A percentile compares a stretch with the other conserved stretches of the same genome.
These are phyloP conservation scores for Candida odintsovae DNA, from an alignment of 805 yeast genomes.

Conservation along the genomic window DNA sequence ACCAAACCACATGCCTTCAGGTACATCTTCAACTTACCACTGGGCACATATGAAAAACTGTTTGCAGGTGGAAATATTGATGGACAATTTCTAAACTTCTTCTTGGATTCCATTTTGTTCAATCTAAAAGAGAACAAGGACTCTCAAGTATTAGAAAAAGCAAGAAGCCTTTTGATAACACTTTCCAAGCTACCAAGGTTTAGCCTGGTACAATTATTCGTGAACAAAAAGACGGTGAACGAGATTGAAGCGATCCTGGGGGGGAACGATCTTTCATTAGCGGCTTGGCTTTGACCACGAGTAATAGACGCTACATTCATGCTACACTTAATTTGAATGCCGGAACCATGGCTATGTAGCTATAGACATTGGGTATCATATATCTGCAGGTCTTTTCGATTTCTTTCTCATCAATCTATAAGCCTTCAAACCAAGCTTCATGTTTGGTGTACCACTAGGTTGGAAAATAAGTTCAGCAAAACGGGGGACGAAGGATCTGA, in stretches of 20 bases:
- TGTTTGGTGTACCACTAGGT: constrained; percentile 29
- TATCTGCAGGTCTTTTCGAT: constrained; percentile 1
- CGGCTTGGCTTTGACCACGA: background rate
- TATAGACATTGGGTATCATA: background rate
- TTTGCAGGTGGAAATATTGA: constrained; percentile 45
- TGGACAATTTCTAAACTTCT: constrained; percentile 40
- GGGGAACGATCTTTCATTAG: background rate
- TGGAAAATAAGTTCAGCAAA: constrained; percentile 31
- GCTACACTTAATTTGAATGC: too few species aligned
- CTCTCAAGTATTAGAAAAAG: background rate
- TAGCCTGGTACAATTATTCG: constrained; percentile 12
- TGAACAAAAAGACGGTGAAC: constrained; percentile 8
- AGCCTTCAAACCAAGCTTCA: constrained; percentile 18
- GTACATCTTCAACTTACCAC: constrained; percentile 30
- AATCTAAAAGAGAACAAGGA: background rate
- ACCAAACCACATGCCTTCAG: constrained; percentile 27
- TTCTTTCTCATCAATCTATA: constrained; percentile 10
- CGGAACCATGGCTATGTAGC: background rate
- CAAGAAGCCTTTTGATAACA: constrained; percentile 7
- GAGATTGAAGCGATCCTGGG: background rate
- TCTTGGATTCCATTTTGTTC: constrained; percentile 33
- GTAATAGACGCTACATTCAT: too few species aligned
- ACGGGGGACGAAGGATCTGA: constrained; percentile 36
- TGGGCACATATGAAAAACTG: constrained; percentile 23
- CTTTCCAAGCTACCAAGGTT: constrained; percentile 20